Base-by-base conservation (phyloP, 1,284 basidiomycete species). In the Naganishia liquefaciens region DNA sequence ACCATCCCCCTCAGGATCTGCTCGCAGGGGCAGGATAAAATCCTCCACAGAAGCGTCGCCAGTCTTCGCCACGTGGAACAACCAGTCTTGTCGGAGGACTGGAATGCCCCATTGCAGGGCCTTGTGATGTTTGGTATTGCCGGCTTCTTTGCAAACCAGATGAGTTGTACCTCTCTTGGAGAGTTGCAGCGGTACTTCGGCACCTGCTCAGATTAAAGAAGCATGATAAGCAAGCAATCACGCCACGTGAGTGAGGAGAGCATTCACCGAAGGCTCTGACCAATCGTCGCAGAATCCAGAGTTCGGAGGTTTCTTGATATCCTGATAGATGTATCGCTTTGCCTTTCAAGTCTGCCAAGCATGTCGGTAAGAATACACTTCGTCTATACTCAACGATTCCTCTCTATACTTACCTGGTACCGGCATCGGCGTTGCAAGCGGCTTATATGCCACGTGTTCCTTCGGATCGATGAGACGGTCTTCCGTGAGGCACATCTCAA, bases 401-500 rank as follows among this genome's bases (percentile, higher is more conserved):
- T 28, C 43, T 11, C 25, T 9, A 10, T 33, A n/a, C 63, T 57
- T 52, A 60, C 74, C 76, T 10, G 69, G 61, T 17, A 79, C 65
- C 5, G 78, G 77, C 51, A 72, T 71, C 1, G 67, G 33, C 2
- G 70, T 68, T 9, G 69, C 42, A 5, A 79, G 67, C 0, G 77
- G 76, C 28, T 65, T 69, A 62, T 75, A 79, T 3, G 76, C 75
- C 17, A 78, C 65, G 40, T 74, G 72, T 11, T 70, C 68, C 25
- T 74, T 71, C 3, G 72, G 72, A 10, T 69, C 54, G 5, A 77
- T 63, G 7, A 79, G 62, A 6, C 54, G 55, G 42, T 72, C 70
- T 42, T 74, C 72, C 63, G 71, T 73, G 44, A 73, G 71, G 61
- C 77, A 78, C 19, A 70, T 72, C 60, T 79, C 78, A 23, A 79